Conservation (phyloP, 768 basidiomycete species). For the Hortiboletus campestris region DNA sequence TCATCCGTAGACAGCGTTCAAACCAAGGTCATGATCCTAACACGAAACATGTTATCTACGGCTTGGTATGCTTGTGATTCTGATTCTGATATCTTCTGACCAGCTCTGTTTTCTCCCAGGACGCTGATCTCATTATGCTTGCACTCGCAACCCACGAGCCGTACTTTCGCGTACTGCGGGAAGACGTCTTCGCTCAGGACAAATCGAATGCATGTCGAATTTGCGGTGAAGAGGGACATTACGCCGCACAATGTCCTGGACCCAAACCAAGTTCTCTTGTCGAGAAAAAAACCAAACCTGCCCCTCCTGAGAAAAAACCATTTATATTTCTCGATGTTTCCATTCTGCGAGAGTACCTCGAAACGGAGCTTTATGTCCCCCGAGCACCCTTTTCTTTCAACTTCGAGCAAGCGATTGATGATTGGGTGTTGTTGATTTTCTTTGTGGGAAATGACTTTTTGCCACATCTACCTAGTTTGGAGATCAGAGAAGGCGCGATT, state of each 20-base stretch:
- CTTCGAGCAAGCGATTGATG: conserved; percentile 96
- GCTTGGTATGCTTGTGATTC: conserved; percentile 58
- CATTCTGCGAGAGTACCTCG: conserved; percentile 94
- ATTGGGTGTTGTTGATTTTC: conserved; percentile 99
- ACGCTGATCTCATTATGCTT: conserved; percentile 99
- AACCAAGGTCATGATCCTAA: conserved; percentile 93
- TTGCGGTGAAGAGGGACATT: conserved; percentile 94
- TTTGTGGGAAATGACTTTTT: conserved; percentile 99
- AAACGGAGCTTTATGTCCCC: conserved; percentile 89
- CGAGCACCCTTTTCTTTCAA: conserved; percentile 80
- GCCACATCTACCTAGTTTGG: conserved; percentile 95
- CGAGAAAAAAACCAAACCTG: conserved; percentile 38
- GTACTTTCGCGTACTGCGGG: conserved; percentile 94
- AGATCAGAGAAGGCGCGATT: conserved; percentile 99
- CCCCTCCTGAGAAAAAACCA: conserved; percentile 72
- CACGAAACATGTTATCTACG: conserved; percentile 95
- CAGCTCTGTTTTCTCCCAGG: conserved; percentile 44
- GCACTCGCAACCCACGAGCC: conserved; percentile 97
- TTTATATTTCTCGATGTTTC: conserved; percentile 99
- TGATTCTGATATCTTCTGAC: conserved; percentile 5
- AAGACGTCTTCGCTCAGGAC: conserved; percentile 94
- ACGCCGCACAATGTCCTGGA: conserved; percentile 91
- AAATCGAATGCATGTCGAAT: conserved; percentile 80
- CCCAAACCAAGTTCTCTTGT: conserved; percentile 59
- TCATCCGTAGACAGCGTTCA: conserved; percentile 83